Conservation (phyloP, 441 rosid genomes). For the Aquilaria agallochum region DNA sequence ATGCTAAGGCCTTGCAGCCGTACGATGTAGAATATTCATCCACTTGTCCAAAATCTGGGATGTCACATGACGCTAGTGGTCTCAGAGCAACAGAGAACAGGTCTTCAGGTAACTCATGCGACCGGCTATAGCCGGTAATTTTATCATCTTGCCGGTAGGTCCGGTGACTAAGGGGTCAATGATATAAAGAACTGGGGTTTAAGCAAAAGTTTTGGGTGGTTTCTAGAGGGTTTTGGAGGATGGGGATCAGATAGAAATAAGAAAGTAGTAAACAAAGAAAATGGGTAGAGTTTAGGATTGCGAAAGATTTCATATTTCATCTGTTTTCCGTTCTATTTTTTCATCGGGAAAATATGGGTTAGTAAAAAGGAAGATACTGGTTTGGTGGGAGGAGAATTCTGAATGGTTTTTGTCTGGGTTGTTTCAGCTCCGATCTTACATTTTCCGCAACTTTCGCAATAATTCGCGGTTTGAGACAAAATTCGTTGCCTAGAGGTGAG, state of each 20-base stretch:
- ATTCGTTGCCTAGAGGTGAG: conserved; percentile 34
- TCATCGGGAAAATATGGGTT: conserved; percentile 35
- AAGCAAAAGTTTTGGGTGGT: conserved; percentile 39
- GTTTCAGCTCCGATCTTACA: conserved; percentile 17
- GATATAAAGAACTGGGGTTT: conserved; percentile 58
- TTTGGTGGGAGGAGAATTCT: conserved; percentile 7
- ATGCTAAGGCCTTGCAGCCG: conserved; percentile 26
- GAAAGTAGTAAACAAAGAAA: conserved; percentile 3
- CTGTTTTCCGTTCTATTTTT: conserved; percentile 8
- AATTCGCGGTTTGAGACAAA: conserved; percentile 15
- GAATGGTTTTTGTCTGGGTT: conserved; percentile 15
- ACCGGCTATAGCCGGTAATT: conserved; percentile 38
- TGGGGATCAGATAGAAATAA: conserved; percentile 22
- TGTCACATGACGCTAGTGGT: conserved; percentile 24
- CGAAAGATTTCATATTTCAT: too few relatives aligned
- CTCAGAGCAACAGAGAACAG: conserved; percentile 40
- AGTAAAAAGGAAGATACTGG: conserved; percentile 24
- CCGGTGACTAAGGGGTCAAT: conserved; percentile 39
- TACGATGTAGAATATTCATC: conserved; percentile 8
- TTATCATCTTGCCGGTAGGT: conserved; percentile 27
- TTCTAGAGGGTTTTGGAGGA: conserved; percentile 64
- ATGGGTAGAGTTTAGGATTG: conserved; percentile 25
- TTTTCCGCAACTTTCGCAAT: conserved; percentile 12
- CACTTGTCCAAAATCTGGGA: conserved; percentile 33
- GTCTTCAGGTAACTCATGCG: conserved; percentile 30